These are phyloP conservation scores for Apostasia shenzhenica DNA, from an alignment of 106 monocot species.

Conservation along the genomic window DNA sequence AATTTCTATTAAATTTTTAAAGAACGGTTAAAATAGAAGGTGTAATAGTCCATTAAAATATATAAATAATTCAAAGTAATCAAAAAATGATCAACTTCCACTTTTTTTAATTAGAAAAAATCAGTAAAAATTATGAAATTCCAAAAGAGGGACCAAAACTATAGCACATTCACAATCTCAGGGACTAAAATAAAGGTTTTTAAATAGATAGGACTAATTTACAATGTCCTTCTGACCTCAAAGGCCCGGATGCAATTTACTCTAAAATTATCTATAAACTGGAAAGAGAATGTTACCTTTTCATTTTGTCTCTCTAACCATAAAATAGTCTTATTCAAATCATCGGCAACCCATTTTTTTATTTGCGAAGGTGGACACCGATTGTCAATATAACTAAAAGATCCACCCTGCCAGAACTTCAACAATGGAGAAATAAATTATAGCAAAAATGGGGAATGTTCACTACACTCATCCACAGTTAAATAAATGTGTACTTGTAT, in stretches of 20 bases:
- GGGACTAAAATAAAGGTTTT: too few species aligned
- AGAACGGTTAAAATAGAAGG: too few species aligned
- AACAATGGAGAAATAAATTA: not conserved
- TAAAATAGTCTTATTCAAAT: slow-evolving; percentile 57
- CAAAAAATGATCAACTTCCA: not conserved
- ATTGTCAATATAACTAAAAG: slow-evolving; percentile 13
- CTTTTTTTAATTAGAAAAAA: not conserved
- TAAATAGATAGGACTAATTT: too few species aligned
- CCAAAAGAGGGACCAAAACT: too few species aligned
- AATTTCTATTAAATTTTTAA: too few species aligned
- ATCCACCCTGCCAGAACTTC: slow-evolving; percentile 27
- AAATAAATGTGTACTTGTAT: not conserved
- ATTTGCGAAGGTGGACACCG: slow-evolving; percentile 53
- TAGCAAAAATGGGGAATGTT: not conserved
- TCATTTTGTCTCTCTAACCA: slow-evolving; percentile 94
- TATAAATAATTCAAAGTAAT: too few species aligned
- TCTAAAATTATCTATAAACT: too few species aligned
- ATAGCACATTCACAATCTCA: too few species aligned
- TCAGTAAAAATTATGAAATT: not conserved
- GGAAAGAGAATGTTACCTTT: slow-evolving; percentile 30
- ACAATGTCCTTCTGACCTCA: too few species aligned
- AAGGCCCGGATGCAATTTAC: too few species aligned
- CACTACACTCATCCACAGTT: not conserved
- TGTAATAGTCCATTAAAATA: too few species aligned
- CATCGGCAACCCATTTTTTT: slow-evolving; percentile 61